Percentiles rank a stretch among this genome's conserved stretches.
phyloP scores from a whole-genome alignment of 495 filamentous ascomycete genomes.

The Neurospora sp. region DNA sequence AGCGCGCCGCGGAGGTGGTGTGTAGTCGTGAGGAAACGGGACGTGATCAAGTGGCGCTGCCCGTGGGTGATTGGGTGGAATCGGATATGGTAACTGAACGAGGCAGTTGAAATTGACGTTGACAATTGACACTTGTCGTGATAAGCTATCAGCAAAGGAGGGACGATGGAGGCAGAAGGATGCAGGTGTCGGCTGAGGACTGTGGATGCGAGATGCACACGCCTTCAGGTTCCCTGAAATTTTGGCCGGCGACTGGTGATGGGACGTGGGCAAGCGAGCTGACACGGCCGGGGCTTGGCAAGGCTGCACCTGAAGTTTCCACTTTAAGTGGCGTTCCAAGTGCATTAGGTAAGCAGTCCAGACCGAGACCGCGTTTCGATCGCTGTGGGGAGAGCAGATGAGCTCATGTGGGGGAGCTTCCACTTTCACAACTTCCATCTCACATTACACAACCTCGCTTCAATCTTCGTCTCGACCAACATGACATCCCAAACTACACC shows the following conservation, averaged over 20 bases:
- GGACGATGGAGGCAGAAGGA: background rate
- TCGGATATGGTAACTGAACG: background rate
- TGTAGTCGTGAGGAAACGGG: background rate
- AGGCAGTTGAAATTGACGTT: background rate
- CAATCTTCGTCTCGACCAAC: background rate
- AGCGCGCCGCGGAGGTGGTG: background rate
- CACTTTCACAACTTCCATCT: background rate
- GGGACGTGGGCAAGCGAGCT: background rate
- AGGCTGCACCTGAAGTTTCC: background rate
- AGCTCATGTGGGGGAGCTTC: background rate
- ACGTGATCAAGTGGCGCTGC: background rate
- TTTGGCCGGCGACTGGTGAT: background rate
- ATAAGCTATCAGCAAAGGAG: background rate
- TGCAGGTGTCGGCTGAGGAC: background rate
- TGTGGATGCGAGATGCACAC: background rate
- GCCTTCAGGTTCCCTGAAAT: background rate
- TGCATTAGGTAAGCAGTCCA: background rate
- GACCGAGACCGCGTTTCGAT: background rate
- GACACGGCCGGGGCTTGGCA: background rate
- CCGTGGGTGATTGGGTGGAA: background rate
- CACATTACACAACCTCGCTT: background rate
- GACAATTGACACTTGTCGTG: background rate
- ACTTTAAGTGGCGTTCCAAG: background rate
- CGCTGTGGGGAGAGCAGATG: background rate
- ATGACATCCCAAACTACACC: background rate